phyloP scores from a whole-genome alignment of 257 asterid genomes.

The Lithospermum erythrorhizon region DNA sequence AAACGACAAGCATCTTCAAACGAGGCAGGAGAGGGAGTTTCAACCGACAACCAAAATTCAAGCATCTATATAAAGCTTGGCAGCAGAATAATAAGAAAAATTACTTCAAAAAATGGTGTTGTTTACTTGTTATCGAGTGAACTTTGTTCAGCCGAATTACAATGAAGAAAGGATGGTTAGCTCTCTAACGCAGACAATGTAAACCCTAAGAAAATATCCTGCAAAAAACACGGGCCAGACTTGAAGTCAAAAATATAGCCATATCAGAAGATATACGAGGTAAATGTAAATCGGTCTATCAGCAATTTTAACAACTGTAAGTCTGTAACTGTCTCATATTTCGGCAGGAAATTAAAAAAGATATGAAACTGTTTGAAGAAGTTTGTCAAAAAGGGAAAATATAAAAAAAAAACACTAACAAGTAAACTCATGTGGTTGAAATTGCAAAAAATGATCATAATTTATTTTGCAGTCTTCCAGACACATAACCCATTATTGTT shows the following conservation, averaged over 20 bases:
- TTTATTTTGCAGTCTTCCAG: not conserved
- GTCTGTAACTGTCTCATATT: too few species aligned
- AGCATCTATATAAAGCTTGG: conserved; percentile 19
- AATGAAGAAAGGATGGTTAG: not conserved
- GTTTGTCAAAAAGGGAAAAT: too few species aligned
- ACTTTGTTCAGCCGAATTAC: not conserved
- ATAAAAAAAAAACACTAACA: too few species aligned
- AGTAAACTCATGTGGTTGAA: too few species aligned
- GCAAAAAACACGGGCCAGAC: not conserved
- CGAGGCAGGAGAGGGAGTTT: conserved; percentile 22
- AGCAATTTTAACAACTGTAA: not conserved
- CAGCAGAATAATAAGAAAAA: not conserved
- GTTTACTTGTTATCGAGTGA: not conserved
- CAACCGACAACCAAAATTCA: conserved; percentile 41
- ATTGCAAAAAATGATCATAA: too few species aligned
- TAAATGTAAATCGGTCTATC: not conserved
- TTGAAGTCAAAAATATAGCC: not conserved
- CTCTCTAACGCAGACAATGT: not conserved
- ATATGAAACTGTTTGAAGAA: too few species aligned
- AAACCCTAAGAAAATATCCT: not conserved
- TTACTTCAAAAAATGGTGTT: not conserved
- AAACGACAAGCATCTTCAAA: conserved; percentile 15
- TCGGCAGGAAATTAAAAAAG: too few species aligned
- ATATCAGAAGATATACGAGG: not conserved
- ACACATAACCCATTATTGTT: too few species aligned